Evolutionary conservation across 2,329 filamentous ascomycete genomes (phyloP).

Genomic region (Epichloe uncinata): DNA sequence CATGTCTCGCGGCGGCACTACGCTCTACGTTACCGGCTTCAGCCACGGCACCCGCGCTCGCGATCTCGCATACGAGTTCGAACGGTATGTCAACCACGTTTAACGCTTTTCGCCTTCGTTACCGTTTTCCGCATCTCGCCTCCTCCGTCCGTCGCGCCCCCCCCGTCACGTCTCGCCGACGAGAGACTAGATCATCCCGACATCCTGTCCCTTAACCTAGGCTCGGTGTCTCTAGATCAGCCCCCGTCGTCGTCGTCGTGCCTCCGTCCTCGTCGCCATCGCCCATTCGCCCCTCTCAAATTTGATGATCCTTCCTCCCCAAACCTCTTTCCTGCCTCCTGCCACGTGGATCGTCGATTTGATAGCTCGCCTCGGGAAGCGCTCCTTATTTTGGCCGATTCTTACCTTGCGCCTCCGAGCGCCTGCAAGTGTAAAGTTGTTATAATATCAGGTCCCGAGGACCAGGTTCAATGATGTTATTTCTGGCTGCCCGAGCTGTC

Average conservation of each 20-base stretch:
- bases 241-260: slow-evolving; percentile 13
- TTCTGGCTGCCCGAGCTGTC: background rate
- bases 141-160: slow-evolving; percentile 28
- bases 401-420: slow-evolving; percentile 10
- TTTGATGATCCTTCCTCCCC: slow-evolving; percentile 4
- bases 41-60: slow-evolving; percentile 96
- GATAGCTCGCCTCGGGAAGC: slow-evolving; percentile 15
- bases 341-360: slow-evolving; percentile 14
- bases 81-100: slow-evolving; percentile 80
- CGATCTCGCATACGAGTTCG: slow-evolving; percentile 99
- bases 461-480: background rate
- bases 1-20: slow-evolving; percentile 90
- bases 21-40: slow-evolving; percentile 97
- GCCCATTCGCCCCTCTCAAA: slow-evolving; percentile 1
- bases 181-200: slow-evolving; percentile 13
- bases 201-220: slow-evolving; percentile 15
- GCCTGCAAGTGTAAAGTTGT: slow-evolving; percentile 8
- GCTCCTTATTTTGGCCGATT: slow-evolving; percentile 14
- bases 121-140: slow-evolving; percentile 23
- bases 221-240: slow-evolving; percentile 6
- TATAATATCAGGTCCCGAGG: slow-evolving; percentile 5
- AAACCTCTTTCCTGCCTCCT: slow-evolving; percentile 10
- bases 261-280: slow-evolving; percentile 8
- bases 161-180: slow-evolving; percentile 18
- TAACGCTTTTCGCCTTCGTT: slow-evolving; percentile 26